Evolutionary conservation across 73 alveolate species (phyloP), one percentile per base, ranked within the genome.

Genomic region (Paramecium biaurelia): DNA sequence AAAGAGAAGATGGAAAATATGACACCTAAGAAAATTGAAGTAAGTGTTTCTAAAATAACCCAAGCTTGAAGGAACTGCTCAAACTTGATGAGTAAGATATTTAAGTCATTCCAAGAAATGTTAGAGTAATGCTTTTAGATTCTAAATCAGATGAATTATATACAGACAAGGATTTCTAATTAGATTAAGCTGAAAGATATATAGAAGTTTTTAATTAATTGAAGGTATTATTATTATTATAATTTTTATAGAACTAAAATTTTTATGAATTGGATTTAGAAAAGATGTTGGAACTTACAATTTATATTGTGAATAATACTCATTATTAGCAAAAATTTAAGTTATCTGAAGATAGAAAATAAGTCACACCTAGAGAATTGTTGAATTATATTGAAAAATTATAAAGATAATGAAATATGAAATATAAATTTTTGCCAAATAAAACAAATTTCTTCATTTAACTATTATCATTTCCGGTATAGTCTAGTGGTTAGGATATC

Each of bases 401-500:
- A 79, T 72, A 72, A 18, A 72, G 58, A 72, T 72, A 4, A 72
- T 72, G 84, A 63, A 53, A 53, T n/a, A 53, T 18, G 1, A 47
- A 12, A 47, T 47, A 0, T 47, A 47, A 47, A 38, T 47, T 47
- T 53, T 35, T 32, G 86, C 56, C 32, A 38, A 34, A 21, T 72
- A 35, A 1, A 72, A 28, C 18, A 35, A 24, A 2, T 15, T 35
- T 72, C 2, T 3, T 34, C 8, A 5, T n/a, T 5, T 0, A 14
- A 1, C 21, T 7, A 26, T 79, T 79, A 79, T 43, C 72, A 79
- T 79, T 79, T 79, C 90, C 90, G 90, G 90, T 79, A 79, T 79
- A 79, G 90, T 79, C 90, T 79, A 79, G 90, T 79, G 90, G 90
- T 79, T 79, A 79, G 90, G 90, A 79, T 79, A 79, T 79, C 90